These are phyloP conservation scores for Hydnum rufescens DNA, from an alignment of 768 basidiomycete species.

Conservation along the genomic window DNA sequence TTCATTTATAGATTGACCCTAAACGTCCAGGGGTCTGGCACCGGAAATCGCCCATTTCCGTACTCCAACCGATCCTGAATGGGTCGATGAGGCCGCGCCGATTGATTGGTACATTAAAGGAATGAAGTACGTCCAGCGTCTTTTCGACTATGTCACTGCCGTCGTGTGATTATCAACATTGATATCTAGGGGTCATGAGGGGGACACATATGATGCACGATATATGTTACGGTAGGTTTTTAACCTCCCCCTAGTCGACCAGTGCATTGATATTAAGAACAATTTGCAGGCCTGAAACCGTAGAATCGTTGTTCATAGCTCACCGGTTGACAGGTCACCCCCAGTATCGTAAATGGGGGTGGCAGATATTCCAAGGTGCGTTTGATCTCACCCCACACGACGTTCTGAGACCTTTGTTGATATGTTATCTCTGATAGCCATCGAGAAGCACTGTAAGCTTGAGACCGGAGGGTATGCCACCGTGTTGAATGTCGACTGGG, in stretches of 20 bases:
- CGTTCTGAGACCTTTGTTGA: neutral
- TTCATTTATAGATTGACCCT: neutral
- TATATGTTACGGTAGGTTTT: conserved; percentile 76
- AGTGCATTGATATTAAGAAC: neutral
- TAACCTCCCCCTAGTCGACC: neutral
- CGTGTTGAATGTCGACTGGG: conserved; percentile 65
- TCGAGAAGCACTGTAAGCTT: conserved; percentile 62
- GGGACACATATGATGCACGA: conserved; percentile 47
- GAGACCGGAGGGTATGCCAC: conserved; percentile 69
- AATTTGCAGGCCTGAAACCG: conserved; percentile 59
- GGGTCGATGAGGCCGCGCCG: conserved; percentile 22
- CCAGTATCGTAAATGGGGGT: conserved; percentile 64
- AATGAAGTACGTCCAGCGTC: conserved; percentile 16
- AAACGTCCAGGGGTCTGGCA: conserved; percentile 42
- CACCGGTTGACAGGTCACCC: conserved; percentile 74
- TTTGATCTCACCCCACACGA: neutral
- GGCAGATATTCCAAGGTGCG: conserved; percentile 54
- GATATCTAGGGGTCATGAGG: neutral
- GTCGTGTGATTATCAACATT: neutral
- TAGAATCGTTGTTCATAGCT: conserved; percentile 84
- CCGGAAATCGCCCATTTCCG: conserved; percentile 84
- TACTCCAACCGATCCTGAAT: conserved; percentile 35
- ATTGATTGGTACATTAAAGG: conserved; percentile 90
- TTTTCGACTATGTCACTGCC: neutral
- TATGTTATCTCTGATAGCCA: conserved; percentile 23